Percentiles rank a stretch among this genome's conserved stretches.
Conservation (phyloP, 2,329 filamentous ascomycete genomes). For the Monilinia fructigena region DNA sequence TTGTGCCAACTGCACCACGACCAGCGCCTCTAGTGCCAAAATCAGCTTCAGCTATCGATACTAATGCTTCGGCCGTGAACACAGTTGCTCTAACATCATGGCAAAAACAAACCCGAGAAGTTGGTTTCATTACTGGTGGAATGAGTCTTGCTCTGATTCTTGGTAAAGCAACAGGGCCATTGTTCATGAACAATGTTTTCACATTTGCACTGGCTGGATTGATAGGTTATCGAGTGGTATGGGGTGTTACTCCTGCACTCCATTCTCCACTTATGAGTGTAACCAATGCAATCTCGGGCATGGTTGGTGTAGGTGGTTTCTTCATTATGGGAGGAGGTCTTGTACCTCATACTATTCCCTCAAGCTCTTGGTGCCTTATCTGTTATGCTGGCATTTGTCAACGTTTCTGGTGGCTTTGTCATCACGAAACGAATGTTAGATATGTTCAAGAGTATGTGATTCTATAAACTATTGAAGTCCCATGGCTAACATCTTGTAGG, state of each 20-base stretch:
- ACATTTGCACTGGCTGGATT: slow-evolving; percentile 81
- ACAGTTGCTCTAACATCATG: slow-evolving; percentile 71
- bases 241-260: slow-evolving; percentile 79
- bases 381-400: slow-evolving; percentile 82
- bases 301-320: slow-evolving; percentile 85
- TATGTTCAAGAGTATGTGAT: slow-evolving; percentile 70
- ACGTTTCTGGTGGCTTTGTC: slow-evolving; percentile 84
- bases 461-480: neutral
- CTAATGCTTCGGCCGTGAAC: slow-evolving; percentile 52
- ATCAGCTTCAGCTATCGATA: slow-evolving; percentile 49
- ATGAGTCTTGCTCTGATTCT: slow-evolving; percentile 75
- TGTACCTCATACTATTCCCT: slow-evolving; percentile 74
- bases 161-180: slow-evolving; percentile 75
- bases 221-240: slow-evolving; percentile 84
- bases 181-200: slow-evolving; percentile 87
- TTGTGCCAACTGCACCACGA: slow-evolving; percentile 73
- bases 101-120: slow-evolving; percentile 75
- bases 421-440: slow-evolving; percentile 93
- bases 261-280: slow-evolving; percentile 91
- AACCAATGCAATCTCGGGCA: slow-evolving; percentile 78
- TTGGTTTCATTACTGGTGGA: slow-evolving; percentile 69
- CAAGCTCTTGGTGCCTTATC: slow-evolving; percentile 76
- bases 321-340: slow-evolving; percentile 86
- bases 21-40: slow-evolving; percentile 56
- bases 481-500: slow-evolving; percentile 43